Evolutionary conservation across 148 eudicot genomes (phyloP).

Genomic region (Vaccinium darrowii): DNA sequence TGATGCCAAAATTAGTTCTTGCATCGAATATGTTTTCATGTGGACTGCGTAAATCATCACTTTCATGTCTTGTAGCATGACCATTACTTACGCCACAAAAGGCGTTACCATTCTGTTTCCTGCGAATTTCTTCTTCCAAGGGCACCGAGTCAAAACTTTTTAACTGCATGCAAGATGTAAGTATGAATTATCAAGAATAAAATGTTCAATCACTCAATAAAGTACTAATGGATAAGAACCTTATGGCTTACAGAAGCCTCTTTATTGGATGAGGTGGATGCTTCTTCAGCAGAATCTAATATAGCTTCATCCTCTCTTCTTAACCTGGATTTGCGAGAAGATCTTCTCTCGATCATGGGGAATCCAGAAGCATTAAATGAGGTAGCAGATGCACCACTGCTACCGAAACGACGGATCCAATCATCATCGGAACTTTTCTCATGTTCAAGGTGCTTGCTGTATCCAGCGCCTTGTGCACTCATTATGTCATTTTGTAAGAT

Average conservation of each 20-base stretch:
- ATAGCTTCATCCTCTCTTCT: slow-evolving; percentile 36
- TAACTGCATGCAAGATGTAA: slow-evolving; percentile 39
- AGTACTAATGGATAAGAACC: slow-evolving; percentile 33
- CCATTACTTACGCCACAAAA: slow-evolving; percentile 29
- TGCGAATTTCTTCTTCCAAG: slow-evolving; percentile 33
- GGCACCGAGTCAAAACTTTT: slow-evolving; percentile 33
- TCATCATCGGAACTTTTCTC: slow-evolving; percentile 30
- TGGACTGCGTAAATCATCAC: slow-evolving; percentile 28
- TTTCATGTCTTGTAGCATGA: slow-evolving; percentile 31
- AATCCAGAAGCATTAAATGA: slow-evolving; percentile 26
- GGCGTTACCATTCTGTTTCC: slow-evolving; percentile 26
- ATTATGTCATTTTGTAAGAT: slow-evolving; percentile 23
- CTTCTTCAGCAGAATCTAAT: slow-evolving; percentile 32
- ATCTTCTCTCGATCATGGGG: slow-evolving; percentile 38
- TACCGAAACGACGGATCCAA: slow-evolving; percentile 15
- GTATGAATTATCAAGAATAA: slow-evolving; percentile 12
- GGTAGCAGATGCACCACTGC: slow-evolving; percentile 24
- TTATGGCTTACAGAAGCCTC: slow-evolving; percentile 39
- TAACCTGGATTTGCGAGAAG: slow-evolving; percentile 36
- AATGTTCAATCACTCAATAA: not conserved
- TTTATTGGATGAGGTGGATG: slow-evolving; percentile 19
- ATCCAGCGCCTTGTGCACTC: slow-evolving; percentile 17
- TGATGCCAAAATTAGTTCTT: slow-evolving; percentile 14
- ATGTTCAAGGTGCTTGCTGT: slow-evolving; percentile 31
- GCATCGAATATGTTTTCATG: slow-evolving; percentile 21